Percentiles rank a stretch among this genome's conserved stretches.
These are phyloP conservation scores for Saccharomyces mikatae DNA, from an alignment of 805 yeast genomes.

Conservation along the genomic window DNA sequence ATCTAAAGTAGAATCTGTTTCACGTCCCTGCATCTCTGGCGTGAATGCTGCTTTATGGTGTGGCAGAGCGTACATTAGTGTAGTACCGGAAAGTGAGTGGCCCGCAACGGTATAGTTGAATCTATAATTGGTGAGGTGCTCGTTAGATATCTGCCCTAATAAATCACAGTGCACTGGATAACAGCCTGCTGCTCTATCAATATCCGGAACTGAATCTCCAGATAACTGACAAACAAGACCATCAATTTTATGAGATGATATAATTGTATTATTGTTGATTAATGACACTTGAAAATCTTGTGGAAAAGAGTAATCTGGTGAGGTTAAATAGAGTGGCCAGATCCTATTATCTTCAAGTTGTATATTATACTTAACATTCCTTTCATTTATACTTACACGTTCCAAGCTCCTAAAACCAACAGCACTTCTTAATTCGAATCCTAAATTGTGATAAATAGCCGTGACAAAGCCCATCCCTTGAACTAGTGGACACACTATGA, in stretches of 20 bases:
- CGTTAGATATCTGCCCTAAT: slow-evolving; percentile 35
- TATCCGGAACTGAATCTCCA: slow-evolving; percentile 37
- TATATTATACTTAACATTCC: slow-evolving; percentile 41
- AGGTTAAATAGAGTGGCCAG: slow-evolving; percentile 28
- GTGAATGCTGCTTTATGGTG: slow-evolving; percentile 49
- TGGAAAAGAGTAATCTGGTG: neutral
- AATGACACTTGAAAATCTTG: slow-evolving; percentile 5
- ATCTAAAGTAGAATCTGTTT: slow-evolving; percentile 27
- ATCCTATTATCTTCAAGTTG: slow-evolving; percentile 45
- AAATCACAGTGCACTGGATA: slow-evolving; percentile 45
- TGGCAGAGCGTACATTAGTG: slow-evolving; percentile 56
- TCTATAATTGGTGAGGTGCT: slow-evolving; percentile 33
- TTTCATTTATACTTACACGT: slow-evolving; percentile 21
- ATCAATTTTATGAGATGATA: slow-evolving; percentile 19
- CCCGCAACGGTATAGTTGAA: slow-evolving; percentile 41
- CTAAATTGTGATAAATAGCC: slow-evolving; percentile 46
- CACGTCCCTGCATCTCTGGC: slow-evolving; percentile 17
- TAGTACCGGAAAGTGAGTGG: slow-evolving; percentile 35
- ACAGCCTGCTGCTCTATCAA: slow-evolving; percentile 58
- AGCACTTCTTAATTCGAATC: slow-evolving; percentile 48
- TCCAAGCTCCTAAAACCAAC: slow-evolving; percentile 55
- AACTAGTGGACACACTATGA: slow-evolving; percentile 50
- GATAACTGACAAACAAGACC: slow-evolving; percentile 55
- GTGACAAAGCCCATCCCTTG: slow-evolving; percentile 83
- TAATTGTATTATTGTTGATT: slow-evolving; percentile 14